These are phyloP conservation scores for Cladorrhinum sp. DNA, from an alignment of 2,329 filamentous ascomycete genomes.

Conservation along the genomic window DNA sequence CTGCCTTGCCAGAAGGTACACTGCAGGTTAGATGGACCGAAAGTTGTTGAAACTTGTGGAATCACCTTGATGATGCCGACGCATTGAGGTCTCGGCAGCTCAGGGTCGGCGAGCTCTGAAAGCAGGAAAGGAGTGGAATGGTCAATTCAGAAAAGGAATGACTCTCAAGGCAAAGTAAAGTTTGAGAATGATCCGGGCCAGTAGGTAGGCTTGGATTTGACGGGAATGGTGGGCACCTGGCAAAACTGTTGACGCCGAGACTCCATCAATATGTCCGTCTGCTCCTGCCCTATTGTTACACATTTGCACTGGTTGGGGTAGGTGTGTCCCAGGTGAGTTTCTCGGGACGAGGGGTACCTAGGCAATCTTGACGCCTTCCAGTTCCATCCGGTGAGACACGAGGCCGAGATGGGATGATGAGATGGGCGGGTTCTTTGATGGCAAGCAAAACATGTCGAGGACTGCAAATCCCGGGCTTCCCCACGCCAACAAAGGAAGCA, in stretches of 20 bases:
- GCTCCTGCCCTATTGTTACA: background rate
- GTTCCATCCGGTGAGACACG: background rate
- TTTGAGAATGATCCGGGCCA: background rate
- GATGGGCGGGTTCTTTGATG: no score
- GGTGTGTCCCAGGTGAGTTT: background rate
- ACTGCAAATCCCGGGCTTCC: background rate
- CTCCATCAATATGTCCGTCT: background rate
- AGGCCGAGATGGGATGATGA: background rate
- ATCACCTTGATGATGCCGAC: background rate
- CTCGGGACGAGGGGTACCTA: background rate
- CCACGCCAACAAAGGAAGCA: background rate
- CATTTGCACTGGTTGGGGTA: background rate
- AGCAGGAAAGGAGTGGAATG: background rate
- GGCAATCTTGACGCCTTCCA: background rate
- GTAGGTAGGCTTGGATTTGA: background rate
- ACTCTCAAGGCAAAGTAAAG: background rate
- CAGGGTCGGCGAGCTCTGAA: background rate
- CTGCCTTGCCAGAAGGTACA: background rate
- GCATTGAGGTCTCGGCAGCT: background rate
- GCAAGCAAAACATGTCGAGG: no score
- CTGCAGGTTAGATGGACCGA: background rate
- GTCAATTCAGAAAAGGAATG: background rate
- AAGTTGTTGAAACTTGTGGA: background rate
- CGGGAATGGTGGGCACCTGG: background rate
- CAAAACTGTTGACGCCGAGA: background rate